Evolutionary conservation across 2,329 filamentous ascomycete genomes (phyloP), one percentile per base, ranked within the genome.

Genomic region (Fusarium torulosum): DNA sequence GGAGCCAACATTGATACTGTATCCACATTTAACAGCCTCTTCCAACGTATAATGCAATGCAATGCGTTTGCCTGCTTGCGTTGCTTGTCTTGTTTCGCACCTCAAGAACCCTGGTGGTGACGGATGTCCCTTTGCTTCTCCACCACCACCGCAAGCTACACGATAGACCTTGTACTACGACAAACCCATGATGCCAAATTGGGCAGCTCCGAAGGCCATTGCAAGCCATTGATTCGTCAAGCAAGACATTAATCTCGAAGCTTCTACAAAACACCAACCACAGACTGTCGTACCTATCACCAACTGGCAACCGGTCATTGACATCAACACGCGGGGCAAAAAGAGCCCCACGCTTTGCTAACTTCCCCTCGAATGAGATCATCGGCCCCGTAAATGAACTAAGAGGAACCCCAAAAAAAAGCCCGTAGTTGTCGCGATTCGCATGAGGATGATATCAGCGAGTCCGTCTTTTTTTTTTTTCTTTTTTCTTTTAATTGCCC

Each of bases 341-440:
- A 14, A 17, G 41, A 46, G 60, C 66, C 62, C 66, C 66, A 69
- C 66, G 66, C 41, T 21, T 4, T 29, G 27, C 27, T 29, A 29
- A 29, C 27, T 38, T 27, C 53, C 43, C 41, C 33, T 37, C 38
- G 38, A 46, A 68, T 69, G 66, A 69, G 66, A 69, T 69, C 66
- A 69, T 68, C 35, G 42, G 68, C 58, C 68, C 68, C 68, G 33
- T 71, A 40, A 44, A 71, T 45, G 45, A 53, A 53, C 68, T 64
- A 71, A 37, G n/a, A n/a, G n/a, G 35, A n/a, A 17, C 15, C 7
- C 15, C 33, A n/a, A 58, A 65, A 58, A 65, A 52, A 64, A 52
- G 46, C 49, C 53, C 63, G 45, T 53, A 50, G 42, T 59, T 38
- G 50, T 33, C 21, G 33, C 33, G 21, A 53, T 64, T 25, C 35